A percentile compares a stretch with the other conserved stretches of the same genome.
Conservation (phyloP, 1,284 basidiomycete species). For the Moniliophthora roreri region DNA sequence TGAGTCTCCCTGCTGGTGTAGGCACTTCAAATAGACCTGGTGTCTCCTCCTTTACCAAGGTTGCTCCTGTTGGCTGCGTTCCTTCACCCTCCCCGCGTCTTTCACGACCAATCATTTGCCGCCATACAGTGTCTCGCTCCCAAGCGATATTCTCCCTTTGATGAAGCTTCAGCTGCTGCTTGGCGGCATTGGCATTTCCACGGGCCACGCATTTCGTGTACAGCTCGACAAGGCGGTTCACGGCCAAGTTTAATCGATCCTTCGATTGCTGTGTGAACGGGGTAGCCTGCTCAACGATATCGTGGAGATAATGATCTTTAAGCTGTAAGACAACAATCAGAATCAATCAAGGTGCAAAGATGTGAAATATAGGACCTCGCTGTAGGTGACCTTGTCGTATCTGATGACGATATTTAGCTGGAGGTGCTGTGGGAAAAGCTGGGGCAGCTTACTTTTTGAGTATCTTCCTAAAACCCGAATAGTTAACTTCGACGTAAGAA, state of each 20-base stretch:
- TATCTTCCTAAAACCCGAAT: slow-evolving; percentile 95
- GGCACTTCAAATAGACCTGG: slow-evolving; percentile 50
- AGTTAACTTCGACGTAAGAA: slow-evolving; percentile 94
- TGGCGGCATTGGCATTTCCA: slow-evolving; percentile 72
- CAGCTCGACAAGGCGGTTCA: slow-evolving; percentile 66
- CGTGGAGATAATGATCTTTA: slow-evolving; percentile 81
- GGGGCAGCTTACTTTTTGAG: slow-evolving; percentile 79
- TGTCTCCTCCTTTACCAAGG: slow-evolving; percentile 54
- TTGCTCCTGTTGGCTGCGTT: slow-evolving; percentile 39
- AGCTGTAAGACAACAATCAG: slow-evolving; percentile 42
- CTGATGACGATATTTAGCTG: slow-evolving; percentile 33
- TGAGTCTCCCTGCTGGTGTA: slow-evolving; percentile 64
- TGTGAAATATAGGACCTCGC: slow-evolving; percentile 47
- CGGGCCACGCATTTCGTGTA: slow-evolving; percentile 88
- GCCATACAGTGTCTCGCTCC: slow-evolving; percentile 96
- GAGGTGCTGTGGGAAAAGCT: slow-evolving; percentile 10
- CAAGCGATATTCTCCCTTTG: slow-evolving; percentile 93
- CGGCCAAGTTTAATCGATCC: slow-evolving; percentile 62
- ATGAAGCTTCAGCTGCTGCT: slow-evolving; percentile 83
- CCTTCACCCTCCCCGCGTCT: slow-evolving; percentile 60
- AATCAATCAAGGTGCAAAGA: background rate
- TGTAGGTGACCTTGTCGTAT: slow-evolving; percentile 94
- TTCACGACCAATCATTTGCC: slow-evolving; percentile 94
- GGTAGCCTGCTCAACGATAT: slow-evolving; percentile 64
- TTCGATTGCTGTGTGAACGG: slow-evolving; percentile 74